Percentiles rank a stretch among this genome's conserved stretches.
Conservation (phyloP, 345 rosid species). For the Arabis hirsuta region DNA sequence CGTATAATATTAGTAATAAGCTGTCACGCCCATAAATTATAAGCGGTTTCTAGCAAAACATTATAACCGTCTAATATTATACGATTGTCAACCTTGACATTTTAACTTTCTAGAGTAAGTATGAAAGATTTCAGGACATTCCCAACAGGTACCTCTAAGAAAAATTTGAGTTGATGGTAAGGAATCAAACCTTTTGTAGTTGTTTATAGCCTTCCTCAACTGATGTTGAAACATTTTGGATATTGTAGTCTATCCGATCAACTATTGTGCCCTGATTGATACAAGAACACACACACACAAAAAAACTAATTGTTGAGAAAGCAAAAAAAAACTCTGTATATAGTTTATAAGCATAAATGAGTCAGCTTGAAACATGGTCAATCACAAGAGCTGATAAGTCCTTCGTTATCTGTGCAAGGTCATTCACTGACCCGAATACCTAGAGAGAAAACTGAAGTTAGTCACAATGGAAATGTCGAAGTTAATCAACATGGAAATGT, state of each 20-base stretch:
- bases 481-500: background rate
- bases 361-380: slow-evolving; percentile 68
- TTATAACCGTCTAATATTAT: too few relatives aligned
- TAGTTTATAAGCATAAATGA: slow-evolving; percentile 1
- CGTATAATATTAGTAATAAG: too few relatives aligned
- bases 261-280: slow-evolving; percentile 78
- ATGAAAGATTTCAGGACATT: too few relatives aligned
- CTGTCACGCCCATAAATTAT: too few relatives aligned
- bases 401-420: slow-evolving; percentile 93
- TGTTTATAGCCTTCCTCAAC: slow-evolving; percentile 84
- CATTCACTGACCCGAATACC: slow-evolving; percentile 89
- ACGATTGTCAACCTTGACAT: too few relatives aligned
- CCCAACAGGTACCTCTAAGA: too few relatives aligned
- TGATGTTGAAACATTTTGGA: slow-evolving; percentile 77
- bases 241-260: slow-evolving; percentile 87
- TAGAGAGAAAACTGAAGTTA: slow-evolving; percentile 36
- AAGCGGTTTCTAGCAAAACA: too few relatives aligned
- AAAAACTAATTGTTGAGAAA: background rate
- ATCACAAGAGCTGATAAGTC: slow-evolving; percentile 89
- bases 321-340: background rate
- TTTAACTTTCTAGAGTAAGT: too few relatives aligned
- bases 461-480: background rate
- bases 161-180: slow-evolving; percentile 1
- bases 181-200: slow-evolving; percentile 65
- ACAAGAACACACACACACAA: background rate